These are phyloP conservation scores for Xylaria digitata DNA, from an alignment of 2,329 filamentous ascomycete genomes.

Conservation along the genomic window DNA sequence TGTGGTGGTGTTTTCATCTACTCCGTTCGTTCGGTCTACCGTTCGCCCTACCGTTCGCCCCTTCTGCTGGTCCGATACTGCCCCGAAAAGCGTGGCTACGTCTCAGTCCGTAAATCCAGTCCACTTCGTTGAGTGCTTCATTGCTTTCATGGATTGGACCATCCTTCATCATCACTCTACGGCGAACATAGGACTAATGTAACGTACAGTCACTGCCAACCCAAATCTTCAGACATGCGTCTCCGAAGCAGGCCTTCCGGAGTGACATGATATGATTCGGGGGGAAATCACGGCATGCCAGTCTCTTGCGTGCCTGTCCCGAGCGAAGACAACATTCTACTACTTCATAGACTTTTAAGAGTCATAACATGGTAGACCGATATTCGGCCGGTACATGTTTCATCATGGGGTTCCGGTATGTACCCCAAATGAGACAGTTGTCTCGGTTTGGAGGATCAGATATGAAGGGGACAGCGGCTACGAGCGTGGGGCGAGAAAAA, in stretches of 20 bases:
- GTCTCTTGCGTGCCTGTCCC: background rate
- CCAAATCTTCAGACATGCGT: background rate
- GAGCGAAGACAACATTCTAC: slow-evolving; percentile 30
- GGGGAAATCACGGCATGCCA: background rate
- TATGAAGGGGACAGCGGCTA: background rate
- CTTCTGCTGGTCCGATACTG: background rate
- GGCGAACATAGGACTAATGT: background rate
- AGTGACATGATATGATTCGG: slow-evolving; percentile 17
- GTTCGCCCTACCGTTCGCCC: no score
- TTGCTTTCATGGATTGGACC: background rate
- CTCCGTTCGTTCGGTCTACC: background rate
- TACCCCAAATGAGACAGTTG: slow-evolving; percentile 15
- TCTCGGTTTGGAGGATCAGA: slow-evolving; percentile 10
- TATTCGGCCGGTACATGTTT: slow-evolving; percentile 2
- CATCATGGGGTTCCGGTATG: slow-evolving; percentile 14
- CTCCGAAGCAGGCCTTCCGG: background rate
- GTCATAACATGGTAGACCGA: slow-evolving; percentile 21
- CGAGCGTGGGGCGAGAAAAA: slow-evolving; percentile 6
- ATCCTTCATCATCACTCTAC: background rate
- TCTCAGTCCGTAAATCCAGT: background rate
- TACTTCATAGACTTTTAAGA: slow-evolving; percentile 23
- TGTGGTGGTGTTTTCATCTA: slow-evolving; percentile 11
- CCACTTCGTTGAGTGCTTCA: background rate
- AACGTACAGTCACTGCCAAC: background rate
- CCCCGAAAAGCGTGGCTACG: background rate